A percentile compares a stretch with the other conserved stretches of the same genome.
phyloP scores from a whole-genome alignment of 208 protist species.

The Acanthamoeba rhysodes region DNA sequence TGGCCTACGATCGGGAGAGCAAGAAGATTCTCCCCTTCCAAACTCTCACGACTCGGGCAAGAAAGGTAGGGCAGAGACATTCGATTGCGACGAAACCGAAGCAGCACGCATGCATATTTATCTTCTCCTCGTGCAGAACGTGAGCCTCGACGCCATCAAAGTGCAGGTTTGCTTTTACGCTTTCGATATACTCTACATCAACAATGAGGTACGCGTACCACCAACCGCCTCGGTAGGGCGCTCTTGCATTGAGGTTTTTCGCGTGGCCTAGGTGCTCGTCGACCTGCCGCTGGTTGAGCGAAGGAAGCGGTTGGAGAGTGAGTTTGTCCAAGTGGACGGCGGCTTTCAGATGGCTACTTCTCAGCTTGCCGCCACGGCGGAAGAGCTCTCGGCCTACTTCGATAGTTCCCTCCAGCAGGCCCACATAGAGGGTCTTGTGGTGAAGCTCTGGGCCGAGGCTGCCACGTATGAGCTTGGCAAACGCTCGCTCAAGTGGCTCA shows the following conservation, averaged over 20 bases:
- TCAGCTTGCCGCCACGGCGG: conserved; percentile 93
- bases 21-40: conserved; percentile 98
- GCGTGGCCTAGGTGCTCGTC: conserved; percentile 88
- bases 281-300: conserved; percentile 92
- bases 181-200: conserved; percentile 99
- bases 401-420: conserved; percentile 90
- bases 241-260: background rate
- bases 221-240: too few relatives aligned
- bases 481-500: conserved; percentile 98
- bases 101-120: conserved; percentile 82
- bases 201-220: conserved; percentile 90
- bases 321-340: conserved; percentile 87
- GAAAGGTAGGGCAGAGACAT: conserved; percentile 79
- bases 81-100: conserved; percentile 76
- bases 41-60: conserved; percentile 89
- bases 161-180: conserved; percentile 98
- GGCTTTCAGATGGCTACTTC: conserved; percentile 93
- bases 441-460: conserved; percentile 97
- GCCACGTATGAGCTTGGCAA: conserved; percentile 97
- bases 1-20: conserved; percentile 95
- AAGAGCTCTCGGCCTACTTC: conserved; percentile 97
- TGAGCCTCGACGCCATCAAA: conserved; percentile 93
- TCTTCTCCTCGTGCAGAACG: conserved; percentile 90
- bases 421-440: conserved; percentile 98
- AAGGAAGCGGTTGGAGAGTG: conserved; percentile 91